Base-by-base conservation (phyloP, 106 monocot genomes). In the Gastrodia elata region DNA sequence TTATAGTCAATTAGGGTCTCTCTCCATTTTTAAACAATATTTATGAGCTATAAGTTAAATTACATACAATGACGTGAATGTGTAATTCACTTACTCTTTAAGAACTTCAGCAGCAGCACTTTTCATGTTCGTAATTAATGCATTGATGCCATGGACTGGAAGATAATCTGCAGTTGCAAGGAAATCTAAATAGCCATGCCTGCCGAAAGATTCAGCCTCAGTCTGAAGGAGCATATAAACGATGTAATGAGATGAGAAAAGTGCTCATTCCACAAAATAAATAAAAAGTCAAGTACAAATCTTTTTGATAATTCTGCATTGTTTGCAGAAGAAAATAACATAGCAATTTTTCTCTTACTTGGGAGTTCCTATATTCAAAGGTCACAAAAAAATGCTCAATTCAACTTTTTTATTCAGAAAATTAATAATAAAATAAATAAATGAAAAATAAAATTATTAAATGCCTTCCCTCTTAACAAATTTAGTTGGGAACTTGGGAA, bases 121-220 rank as follows among this genome's bases (percentile, higher is more conserved):
- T 65, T 93, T 84, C 90, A 97, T 93, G 70, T 85, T 84, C 57
- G 59, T 68, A 48, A 93, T 83, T 38, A 97, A 77, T 41, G 73
- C 72, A 58, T 52, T 76, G 65, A 97, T 77, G 46, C 93, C 84
- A 82, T 84, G 82, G 68, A 79, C 81, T 22, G 88, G 77, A 13
- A 97, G 90, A 68, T 86, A 93, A 91, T 97, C 93, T 71, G 97
- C 92, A 41, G 90, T 88, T 64, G 83, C 81, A 30, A 97, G 88
- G 74, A 90, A 97, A 10, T 88, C 84, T 75, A 93, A 76, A 34
- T 88, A 86, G 14, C 86, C 82, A 76, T 75, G 80, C 44, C 82
- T 82, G 74, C 83, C 81, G 68, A 88, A 79, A 32, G 84, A 70
- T 28, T 84, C 80, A 13, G 40, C 74, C 64, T 88, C 86, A 42